Evolutionary conservation across 176 grass and related monocot species (phyloP), one percentile per base, ranked within the genome.

Genomic region (Saccharum officinarum): DNA sequence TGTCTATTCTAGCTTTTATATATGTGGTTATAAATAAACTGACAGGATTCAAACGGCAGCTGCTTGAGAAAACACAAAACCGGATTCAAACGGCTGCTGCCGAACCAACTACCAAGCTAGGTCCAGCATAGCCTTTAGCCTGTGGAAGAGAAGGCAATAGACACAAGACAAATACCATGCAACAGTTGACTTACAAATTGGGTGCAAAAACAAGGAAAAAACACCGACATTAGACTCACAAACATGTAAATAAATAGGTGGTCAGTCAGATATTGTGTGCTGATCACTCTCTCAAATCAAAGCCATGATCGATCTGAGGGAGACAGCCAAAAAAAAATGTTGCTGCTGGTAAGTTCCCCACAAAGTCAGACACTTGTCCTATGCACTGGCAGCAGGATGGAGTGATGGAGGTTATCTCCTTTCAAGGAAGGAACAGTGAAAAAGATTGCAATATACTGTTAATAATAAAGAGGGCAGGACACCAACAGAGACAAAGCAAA

Each of bases 11-110:
- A 28, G 28, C 28, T 28, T 28, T 28, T 28, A 28, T 28, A 28
- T 28, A 28, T 28, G 28, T 28, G 28, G 28, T 28, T 28, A 28
- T 28, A 28, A 28, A 28, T 28, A 28, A 28, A 28, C 28, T 28
- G 28, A 28, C 28, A 28, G 28, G 28, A 28, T n/a, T n/a, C 62
- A 12, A 63, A 3, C 3, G 81, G n/a, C 12, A 69, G 83, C 54
- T 25, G 70, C 81, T 39, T 36, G 18, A 25, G 81, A 25, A 38
- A 68, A 75, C 71, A 4, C 71, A 73, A 73, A 73, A 73, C 71
- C 71, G 14, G 41, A 47, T 73, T 73, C 71, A 73, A 73, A 49
- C 23, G 15, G 71, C 41, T 73, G 41, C 70, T 30, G n/a, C 4
- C 69, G 0, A 40, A 74, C 54, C 23, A 28, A 28, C 28, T 28